Evolutionary conservation across 345 rosid species (phyloP).

Genomic region (Corchorus capsularis): DNA sequence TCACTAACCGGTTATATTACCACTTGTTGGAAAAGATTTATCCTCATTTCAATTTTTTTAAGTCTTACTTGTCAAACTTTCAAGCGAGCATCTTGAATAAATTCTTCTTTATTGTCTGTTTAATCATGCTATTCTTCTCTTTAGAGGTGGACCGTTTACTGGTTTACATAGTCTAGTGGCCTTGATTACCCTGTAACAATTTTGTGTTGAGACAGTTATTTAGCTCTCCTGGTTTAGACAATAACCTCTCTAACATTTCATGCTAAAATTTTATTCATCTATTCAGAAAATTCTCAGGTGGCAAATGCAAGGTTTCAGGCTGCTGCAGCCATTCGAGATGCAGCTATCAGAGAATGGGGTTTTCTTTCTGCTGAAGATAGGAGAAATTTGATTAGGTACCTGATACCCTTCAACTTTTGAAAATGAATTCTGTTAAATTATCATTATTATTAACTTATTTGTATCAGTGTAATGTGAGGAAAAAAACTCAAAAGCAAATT

Average conservation of each 20-base stretch:
- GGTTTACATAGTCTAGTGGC: slow-evolving; percentile 4
- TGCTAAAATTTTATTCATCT: slow-evolving; percentile 18
- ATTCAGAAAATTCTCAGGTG: slow-evolving; percentile 87
- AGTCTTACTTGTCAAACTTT: not conserved
- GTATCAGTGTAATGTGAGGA: not conserved
- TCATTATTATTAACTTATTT: not conserved
- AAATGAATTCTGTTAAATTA: not conserved
- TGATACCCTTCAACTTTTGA: not conserved
- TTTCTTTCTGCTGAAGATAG: slow-evolving; percentile 71
- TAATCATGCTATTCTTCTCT: not conserved
- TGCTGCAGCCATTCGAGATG: slow-evolving; percentile 91
- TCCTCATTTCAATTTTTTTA: not conserved
- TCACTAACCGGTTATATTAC: not conserved
- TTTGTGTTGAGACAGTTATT: not conserved
- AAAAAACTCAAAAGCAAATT: not conserved
- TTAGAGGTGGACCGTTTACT: not conserved
- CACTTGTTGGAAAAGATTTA: slow-evolving; percentile 1
- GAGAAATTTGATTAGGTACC: slow-evolving; percentile 74
- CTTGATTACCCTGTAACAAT: not conserved
- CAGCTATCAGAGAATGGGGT: slow-evolving; percentile 96
- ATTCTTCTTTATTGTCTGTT: not conserved
- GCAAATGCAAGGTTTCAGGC: slow-evolving; percentile 96
- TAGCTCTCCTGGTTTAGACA: slow-evolving; percentile 16
- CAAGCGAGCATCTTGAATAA: not conserved
- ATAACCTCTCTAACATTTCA: slow-evolving; percentile 16